Evolutionary conservation across 2,329 filamentous ascomycete genomes (phyloP).

Genomic region (Emericellopsis atlantica): DNA sequence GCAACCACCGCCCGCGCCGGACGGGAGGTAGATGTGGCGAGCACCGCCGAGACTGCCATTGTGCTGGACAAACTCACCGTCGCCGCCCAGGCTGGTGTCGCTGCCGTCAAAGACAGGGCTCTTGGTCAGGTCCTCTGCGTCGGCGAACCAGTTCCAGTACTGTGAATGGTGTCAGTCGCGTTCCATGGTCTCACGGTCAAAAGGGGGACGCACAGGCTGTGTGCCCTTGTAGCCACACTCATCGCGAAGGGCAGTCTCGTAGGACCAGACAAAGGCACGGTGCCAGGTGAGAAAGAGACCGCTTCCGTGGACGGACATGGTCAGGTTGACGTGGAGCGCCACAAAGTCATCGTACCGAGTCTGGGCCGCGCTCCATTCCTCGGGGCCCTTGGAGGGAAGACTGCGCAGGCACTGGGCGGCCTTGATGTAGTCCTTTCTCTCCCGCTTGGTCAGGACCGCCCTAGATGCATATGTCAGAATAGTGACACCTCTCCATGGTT

Average conservation of each 20-base stretch:
- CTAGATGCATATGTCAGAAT: no score
- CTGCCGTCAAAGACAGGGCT: constrained; percentile 44
- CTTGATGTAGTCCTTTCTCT: not conserved
- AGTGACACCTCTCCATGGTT: no score
- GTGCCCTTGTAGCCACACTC: constrained; percentile 26
- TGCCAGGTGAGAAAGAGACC: constrained; percentile 25
- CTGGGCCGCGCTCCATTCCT: no score
- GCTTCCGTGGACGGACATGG: constrained; percentile 3
- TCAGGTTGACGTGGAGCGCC: no score
- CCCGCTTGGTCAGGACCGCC: not conserved
- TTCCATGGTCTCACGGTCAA: not conserved
- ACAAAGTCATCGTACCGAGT: no score
- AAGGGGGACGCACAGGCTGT: constrained; percentile 11
- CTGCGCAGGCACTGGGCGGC: no score
- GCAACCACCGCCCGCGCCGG: constrained; percentile 44
- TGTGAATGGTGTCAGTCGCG: constrained; percentile 7
- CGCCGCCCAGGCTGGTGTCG: constrained; percentile 32
- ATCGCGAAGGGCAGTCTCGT: constrained; percentile 21
- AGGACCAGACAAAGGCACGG: constrained; percentile 23
- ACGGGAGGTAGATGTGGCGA: constrained; percentile 14
- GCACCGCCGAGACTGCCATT: not conserved
- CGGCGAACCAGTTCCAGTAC: constrained; percentile 34
- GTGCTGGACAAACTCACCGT: constrained; percentile 2
- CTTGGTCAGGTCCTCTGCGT: constrained; percentile 25
- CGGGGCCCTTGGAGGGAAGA: no score